These are phyloP conservation scores for Cucumis melo DNA, from an alignment of 306 rosid genomes.

Conservation along the genomic window DNA sequence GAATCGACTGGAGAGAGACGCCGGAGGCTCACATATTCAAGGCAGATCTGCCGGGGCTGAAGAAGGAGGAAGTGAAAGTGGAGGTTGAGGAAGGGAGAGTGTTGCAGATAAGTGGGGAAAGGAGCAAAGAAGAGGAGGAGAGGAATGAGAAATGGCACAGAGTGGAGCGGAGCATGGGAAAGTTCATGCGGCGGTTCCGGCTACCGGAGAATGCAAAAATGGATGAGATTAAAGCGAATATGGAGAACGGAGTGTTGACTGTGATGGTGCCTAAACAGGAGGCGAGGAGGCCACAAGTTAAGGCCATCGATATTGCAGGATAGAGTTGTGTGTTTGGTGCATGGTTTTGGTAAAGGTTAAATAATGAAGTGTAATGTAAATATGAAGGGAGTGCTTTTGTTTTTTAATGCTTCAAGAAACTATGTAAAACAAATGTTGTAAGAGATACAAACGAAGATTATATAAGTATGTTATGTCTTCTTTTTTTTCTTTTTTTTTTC, in stretches of 20 bases:
- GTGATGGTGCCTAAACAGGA: background rate
- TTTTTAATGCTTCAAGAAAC: no score
- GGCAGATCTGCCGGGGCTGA: conserved; percentile 3
- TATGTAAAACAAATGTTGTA: no score
- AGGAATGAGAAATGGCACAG: conserved; percentile 1
- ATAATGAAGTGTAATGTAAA: background rate
- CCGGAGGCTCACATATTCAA: background rate
- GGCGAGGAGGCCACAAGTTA: background rate
- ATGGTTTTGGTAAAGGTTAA: background rate
- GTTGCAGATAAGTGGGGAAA: background rate
- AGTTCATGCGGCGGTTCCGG: background rate
- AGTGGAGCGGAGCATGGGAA: conserved; percentile 1
- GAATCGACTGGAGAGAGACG: conserved; percentile 1
- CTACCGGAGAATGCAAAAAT: background rate
- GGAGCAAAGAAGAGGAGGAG: background rate
- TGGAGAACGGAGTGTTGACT: background rate
- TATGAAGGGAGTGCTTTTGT: background rate
- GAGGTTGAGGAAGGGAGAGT: conserved; percentile 1
- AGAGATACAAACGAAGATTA: no score
- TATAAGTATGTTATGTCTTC: no score
- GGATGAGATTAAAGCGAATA: background rate
- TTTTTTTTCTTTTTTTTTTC: no score
- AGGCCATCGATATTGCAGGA: background rate
- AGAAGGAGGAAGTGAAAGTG: conserved; percentile 1
- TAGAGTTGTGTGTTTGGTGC: background rate